phyloP scores from a whole-genome alignment of 768 basidiomycete genomes.

The Leccinum aurantiacum region DNA sequence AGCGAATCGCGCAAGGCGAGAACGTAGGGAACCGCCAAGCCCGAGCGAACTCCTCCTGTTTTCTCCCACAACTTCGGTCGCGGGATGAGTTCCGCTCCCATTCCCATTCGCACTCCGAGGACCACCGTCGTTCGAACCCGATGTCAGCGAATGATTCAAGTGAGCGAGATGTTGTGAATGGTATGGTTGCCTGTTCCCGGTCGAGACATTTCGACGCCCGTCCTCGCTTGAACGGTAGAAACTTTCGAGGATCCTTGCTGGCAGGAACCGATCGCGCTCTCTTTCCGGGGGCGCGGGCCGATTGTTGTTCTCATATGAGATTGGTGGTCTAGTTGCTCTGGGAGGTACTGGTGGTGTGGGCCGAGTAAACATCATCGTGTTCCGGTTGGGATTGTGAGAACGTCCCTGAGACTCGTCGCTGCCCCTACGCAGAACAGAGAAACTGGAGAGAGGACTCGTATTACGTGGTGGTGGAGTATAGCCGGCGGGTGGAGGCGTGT shows the following conservation, averaged over 20 bases:
- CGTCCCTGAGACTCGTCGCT: conserved; percentile 13
- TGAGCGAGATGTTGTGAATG: conserved; percentile 1
- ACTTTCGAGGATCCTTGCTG: conserved; percentile 23
- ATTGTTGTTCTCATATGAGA: conserved; percentile 16
- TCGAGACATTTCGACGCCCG: conserved; percentile 19
- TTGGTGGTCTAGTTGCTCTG: conserved; percentile 8
- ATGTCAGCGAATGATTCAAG: conserved; percentile 2
- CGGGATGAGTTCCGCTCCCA: conserved; percentile 9
- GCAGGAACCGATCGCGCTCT: conserved; percentile 27
- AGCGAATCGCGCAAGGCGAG: conserved; percentile 26
- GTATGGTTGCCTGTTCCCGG: conserved; percentile 12
- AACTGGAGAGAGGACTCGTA: conserved; percentile 15
- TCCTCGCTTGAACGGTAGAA: conserved; percentile 27
- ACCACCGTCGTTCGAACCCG: conserved; percentile 2
- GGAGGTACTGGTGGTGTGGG: conserved; percentile 12
- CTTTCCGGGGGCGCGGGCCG: conserved; percentile 15
- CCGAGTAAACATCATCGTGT: conserved; percentile 7
- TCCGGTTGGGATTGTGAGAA: conserved; percentile 13
- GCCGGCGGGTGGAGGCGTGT: conserved; percentile 21
- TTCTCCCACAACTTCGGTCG: conserved; percentile 11
- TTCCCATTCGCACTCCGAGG: background rate
- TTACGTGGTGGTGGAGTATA: conserved; percentile 22
- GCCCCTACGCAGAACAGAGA: conserved; percentile 18
- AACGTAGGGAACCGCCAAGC: conserved; percentile 29
- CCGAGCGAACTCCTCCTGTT: conserved; percentile 20